phyloP scores from a whole-genome alignment of 2,329 filamentous ascomycete species.

The Ceratocystis eucalypticola region DNA sequence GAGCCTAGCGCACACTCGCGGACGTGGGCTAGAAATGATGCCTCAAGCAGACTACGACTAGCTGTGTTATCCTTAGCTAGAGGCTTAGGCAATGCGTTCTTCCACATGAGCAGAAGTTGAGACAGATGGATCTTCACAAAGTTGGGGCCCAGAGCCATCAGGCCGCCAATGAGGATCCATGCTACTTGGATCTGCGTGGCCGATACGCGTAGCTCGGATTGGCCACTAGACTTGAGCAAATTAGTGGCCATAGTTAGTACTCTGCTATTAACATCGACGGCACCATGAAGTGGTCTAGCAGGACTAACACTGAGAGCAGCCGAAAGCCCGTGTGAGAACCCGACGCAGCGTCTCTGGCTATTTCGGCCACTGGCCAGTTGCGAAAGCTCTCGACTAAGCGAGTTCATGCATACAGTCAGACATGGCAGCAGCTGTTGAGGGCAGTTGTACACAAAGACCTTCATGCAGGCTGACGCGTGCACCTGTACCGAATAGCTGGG shows the following conservation, averaged over 20 bases:
- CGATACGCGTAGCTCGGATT: conserved; percentile 78
- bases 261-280: conserved; percentile 85
- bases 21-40: conserved; percentile 87
- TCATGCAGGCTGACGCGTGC: conserved; percentile 72
- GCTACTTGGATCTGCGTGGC: conserved; percentile 94
- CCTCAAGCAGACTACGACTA: conserved; percentile 70
- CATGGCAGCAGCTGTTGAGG: conserved; percentile 84
- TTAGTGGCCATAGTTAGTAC: conserved; percentile 85
- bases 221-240: conserved; percentile 79
- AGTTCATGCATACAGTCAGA: conserved; percentile 93
- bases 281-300: conserved; percentile 78
- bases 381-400: conserved; percentile 71
- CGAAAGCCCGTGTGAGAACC: conserved; percentile 82
- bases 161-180: conserved; percentile 89
- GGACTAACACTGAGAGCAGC: conserved; percentile 83
- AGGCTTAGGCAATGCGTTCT: conserved; percentile 89
- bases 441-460: conserved; percentile 76
- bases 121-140: conserved; percentile 98
- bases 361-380: conserved; percentile 55
- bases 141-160: conserved; percentile 93
- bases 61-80: conserved; percentile 83
- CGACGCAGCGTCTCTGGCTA: conserved; percentile 70
- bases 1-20: conserved; percentile 87
- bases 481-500: conserved; percentile 94
- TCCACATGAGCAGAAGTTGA: conserved; percentile 87